These are phyloP conservation scores for Plasmodium chabaudi DNA, from an alignment of 169 alveolate species.

Conservation along the genomic window DNA sequence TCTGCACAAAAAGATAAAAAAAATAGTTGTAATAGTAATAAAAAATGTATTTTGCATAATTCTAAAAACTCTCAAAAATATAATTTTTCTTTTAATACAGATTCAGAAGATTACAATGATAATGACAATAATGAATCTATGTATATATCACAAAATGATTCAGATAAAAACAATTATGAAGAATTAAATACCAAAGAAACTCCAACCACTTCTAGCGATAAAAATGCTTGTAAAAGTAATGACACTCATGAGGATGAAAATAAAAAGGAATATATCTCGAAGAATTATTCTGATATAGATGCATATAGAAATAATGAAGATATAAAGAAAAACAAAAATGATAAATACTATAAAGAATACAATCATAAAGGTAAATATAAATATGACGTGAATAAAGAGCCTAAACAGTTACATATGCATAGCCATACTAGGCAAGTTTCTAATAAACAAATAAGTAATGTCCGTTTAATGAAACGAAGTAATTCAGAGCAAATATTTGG, in stretches of 20 bases:
- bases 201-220: background rate
- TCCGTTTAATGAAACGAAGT: too few relatives aligned
- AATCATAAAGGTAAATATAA: background rate
- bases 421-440: too few relatives aligned
- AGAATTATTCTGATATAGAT: slow-evolving; percentile 1
- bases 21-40: background rate
- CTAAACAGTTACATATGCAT: too few relatives aligned
- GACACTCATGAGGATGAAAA: slow-evolving; percentile 8
- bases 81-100: slow-evolving; percentile 62
- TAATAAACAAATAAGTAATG: too few relatives aligned
- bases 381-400: too few relatives aligned
- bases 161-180: slow-evolving; percentile 11
- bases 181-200: slow-evolving; percentile 13
- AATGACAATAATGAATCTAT: slow-evolving; percentile 16
- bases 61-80: slow-evolving; percentile 12
- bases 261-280: slow-evolving; percentile 1
- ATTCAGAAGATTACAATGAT: slow-evolving; percentile 42
- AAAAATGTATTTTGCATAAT: background rate
- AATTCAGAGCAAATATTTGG: too few relatives aligned
- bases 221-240: background rate
- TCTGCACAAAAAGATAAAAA: slow-evolving; percentile 23
- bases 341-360: background rate
- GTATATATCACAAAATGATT: slow-evolving; percentile 13
- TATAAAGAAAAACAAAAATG: slow-evolving; percentile 4
- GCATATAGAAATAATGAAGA: slow-evolving; percentile 2